Base-by-base conservation (phyloP, 129 eudicot genomes). In the Arctium lappa region DNA sequence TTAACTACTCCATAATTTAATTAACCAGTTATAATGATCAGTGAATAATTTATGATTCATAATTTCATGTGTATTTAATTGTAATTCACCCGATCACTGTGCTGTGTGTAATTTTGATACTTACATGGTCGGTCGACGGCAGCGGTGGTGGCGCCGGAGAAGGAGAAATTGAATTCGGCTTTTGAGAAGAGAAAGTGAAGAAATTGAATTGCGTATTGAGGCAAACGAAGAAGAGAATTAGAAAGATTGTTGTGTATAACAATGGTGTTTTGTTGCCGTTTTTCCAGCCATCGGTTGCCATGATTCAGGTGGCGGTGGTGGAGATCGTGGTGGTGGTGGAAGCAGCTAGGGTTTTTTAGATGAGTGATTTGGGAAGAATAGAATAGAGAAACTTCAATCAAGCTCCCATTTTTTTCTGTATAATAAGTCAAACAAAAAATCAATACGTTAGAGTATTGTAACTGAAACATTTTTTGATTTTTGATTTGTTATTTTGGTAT, bases 121-220 rank as follows among this genome's bases (percentile, higher is more conserved):
- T 73, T 79, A 84, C 83, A 84, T 73, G 79, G 80, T 18, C 65
- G 12, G 72, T 33, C 13, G 44, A 34, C 16, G 83, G 63, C 62
- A 13, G 76, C 44, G 86, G 83, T 44, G 82, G 74, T 38, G 83
- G 42, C 22, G 79, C 72, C 72, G 83, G 80, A 34, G 86, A 15
- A 0, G 76, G 42, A 30, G 82, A 9, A 12, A 16, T 27, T 5
- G 76, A 53, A 75, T 80, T n/a, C 76, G 83, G 31, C 65, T 76
- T 84, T 79, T 32, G 22, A 77, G 81, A 70, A 56, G 88, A 79
- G 69, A 85, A 87, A 0, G 86, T 70, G 69, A 87, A 42, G 78
- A 89, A 73, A 22, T 69, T 65, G 78, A 89, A 89, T 31, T 87
- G 85, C 48, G 86, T 65, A 48, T 85, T 82, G 75, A 89, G 86